These are phyloP conservation scores for Lenwebbia sp. DNA, from an alignment of 345 rosid genomes.

Conservation along the genomic window DNA sequence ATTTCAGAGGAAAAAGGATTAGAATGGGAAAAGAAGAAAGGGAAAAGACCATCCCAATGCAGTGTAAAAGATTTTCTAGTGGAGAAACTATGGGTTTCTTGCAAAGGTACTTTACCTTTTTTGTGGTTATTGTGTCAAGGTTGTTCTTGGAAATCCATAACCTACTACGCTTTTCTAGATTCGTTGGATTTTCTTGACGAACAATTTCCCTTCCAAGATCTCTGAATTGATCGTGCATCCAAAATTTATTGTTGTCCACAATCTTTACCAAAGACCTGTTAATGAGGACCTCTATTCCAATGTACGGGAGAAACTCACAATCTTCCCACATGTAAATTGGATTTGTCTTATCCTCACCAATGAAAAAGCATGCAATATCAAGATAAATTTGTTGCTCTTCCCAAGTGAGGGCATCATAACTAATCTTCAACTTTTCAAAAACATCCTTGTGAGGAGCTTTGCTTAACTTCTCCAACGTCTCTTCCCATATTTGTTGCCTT, in stretches of 20 bases:
- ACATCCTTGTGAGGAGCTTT: background rate
- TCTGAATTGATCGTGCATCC: background rate
- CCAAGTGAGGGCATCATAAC: background rate
- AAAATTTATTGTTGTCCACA: background rate
- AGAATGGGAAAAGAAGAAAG: no score
- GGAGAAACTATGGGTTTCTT: background rate
- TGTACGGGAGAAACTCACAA: background rate
- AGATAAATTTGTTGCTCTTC: background rate
- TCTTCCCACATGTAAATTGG: background rate
- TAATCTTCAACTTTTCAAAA: background rate
- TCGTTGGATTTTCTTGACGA: no score
- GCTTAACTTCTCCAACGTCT: background rate
- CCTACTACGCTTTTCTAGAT: background rate
- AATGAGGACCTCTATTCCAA: background rate
- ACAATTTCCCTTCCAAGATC: background rate
- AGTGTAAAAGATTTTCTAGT: background rate
- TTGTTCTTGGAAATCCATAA: background rate
- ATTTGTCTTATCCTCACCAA: background rate
- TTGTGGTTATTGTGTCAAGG: background rate
- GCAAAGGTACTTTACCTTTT: background rate
- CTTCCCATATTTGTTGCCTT: background rate
- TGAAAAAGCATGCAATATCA: background rate
- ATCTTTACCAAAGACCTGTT: background rate
- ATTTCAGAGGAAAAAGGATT: no score
- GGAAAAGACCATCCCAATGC: no score